Conservation (phyloP, 345 rosid species). For the Euphorbia lathyris region DNA sequence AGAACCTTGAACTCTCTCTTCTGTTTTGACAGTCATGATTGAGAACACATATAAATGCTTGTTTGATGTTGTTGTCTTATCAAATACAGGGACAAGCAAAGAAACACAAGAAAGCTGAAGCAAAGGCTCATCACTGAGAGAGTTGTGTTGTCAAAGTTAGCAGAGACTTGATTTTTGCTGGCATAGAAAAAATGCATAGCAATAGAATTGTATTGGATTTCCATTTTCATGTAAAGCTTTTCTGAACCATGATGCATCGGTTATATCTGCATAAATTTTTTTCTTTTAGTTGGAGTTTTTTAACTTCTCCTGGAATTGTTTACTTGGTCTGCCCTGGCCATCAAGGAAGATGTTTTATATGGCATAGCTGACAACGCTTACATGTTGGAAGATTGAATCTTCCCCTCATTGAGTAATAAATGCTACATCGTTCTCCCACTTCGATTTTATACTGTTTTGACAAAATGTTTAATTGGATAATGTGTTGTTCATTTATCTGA, state of each 20-base stretch:
- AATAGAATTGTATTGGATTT: conserved; percentile 9
- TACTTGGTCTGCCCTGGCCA: neutral
- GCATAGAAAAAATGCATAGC: conserved; percentile 32
- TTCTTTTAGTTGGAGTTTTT: conserved; percentile 1
- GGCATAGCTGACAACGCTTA: neutral
- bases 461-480: conserved; percentile 1
- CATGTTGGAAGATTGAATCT: conserved; percentile 14
- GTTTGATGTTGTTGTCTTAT: neutral
- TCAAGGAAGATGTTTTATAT: conserved; percentile 5
- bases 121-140: conserved; percentile 48
- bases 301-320: conserved; percentile 8
- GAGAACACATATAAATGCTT: neutral
- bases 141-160: conserved; percentile 13
- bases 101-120: conserved; percentile 37
- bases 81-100: conserved; percentile 45
- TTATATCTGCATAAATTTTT: neutral
- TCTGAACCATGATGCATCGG: conserved; percentile 13
- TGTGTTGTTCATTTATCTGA: neutral
- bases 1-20: neutral
- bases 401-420: conserved; percentile 19
- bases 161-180: conserved; percentile 19
- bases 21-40: neutral
- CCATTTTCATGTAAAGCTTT: conserved; percentile 21
- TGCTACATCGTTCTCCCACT: neutral
- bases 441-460: neutral